A percentile compares a stretch with the other conserved stretches of the same genome.
Conservation (phyloP, 305 asterid genomes). For the Fraxinus xanthoxyloides region DNA sequence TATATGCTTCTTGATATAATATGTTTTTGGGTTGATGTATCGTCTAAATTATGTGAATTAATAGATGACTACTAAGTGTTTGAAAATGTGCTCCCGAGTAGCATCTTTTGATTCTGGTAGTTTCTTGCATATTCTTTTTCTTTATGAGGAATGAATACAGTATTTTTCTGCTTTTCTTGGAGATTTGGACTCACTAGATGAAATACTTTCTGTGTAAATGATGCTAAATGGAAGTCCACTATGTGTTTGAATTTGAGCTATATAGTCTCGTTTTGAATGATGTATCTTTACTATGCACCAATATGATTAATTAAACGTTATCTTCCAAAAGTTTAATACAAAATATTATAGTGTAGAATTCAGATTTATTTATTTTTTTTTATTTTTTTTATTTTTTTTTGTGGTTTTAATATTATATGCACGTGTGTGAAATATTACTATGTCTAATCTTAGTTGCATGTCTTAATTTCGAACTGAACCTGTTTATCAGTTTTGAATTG, state of each 20-base stretch:
- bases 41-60: background rate
- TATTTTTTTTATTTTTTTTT: too few species aligned
- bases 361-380: too few species aligned
- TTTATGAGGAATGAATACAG: background rate
- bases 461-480: background rate
- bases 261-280: background rate
- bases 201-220: background rate
- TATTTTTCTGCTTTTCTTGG: background rate
- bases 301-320: background rate
- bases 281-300: background rate
- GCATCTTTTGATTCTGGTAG: background rate
- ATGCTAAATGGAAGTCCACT: background rate
- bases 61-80: conserved; percentile 20
- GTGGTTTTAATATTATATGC: background rate
- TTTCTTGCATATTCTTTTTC: background rate
- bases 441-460: background rate
- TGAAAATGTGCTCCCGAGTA: conserved; percentile 19
- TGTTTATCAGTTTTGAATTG: background rate
- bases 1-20: background rate
- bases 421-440: background rate
- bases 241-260: background rate
- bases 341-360: background rate
- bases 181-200: background rate
- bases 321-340: background rate
- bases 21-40: background rate